Percentiles rank a stretch among this genome's conserved stretches.
These are phyloP conservation scores for Scolecobasidium constrictum DNA, from an alignment of 2,329 filamentous ascomycete species.

Conservation along the genomic window DNA sequence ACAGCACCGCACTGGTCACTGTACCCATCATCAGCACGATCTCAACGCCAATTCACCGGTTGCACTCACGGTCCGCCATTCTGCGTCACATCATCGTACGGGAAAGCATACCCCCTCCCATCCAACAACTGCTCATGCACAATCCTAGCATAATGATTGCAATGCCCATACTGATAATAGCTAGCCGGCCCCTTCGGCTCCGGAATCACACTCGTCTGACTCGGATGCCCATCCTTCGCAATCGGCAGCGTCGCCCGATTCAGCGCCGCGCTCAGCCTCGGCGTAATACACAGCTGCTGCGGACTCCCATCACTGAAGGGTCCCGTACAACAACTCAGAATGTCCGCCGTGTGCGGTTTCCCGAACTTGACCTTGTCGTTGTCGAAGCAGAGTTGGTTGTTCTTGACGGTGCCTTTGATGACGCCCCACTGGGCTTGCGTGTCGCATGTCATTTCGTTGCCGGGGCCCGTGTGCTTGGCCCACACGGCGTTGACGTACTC, in stretches of 20 bases:
- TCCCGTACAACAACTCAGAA: slow-evolving; percentile 55
- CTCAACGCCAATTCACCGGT: not conserved
- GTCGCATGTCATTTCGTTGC: slow-evolving; percentile 48
- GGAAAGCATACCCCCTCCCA: slow-evolving; percentile 52
- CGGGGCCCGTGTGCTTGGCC: slow-evolving; percentile 38
- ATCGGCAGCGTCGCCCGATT: slow-evolving; percentile 60
- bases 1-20: slow-evolving; percentile 53
- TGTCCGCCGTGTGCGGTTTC: slow-evolving; percentile 49
- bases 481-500: slow-evolving; percentile 42
- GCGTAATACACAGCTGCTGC: slow-evolving; percentile 49
- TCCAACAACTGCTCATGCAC: slow-evolving; percentile 51
- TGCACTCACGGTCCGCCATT: slow-evolving; percentile 27
- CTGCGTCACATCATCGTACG: slow-evolving; percentile 56
- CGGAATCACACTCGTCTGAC: slow-evolving; percentile 23
- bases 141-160: slow-evolving; percentile 49
- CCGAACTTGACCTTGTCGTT: slow-evolving; percentile 40
- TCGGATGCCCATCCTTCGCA: slow-evolving; percentile 17
- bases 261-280: slow-evolving; percentile 62
- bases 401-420: slow-evolving; percentile 38
- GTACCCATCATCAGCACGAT: not conserved
- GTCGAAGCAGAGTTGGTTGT: slow-evolving; percentile 32
- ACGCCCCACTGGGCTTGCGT: slow-evolving; percentile 52
- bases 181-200: slow-evolving; percentile 24
- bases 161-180: slow-evolving; percentile 26
- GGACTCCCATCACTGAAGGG: slow-evolving; percentile 41